These are phyloP conservation scores for Pyricularia grisea DNA, from an alignment of 2,329 filamentous ascomycete genomes.

Conservation along the genomic window DNA sequence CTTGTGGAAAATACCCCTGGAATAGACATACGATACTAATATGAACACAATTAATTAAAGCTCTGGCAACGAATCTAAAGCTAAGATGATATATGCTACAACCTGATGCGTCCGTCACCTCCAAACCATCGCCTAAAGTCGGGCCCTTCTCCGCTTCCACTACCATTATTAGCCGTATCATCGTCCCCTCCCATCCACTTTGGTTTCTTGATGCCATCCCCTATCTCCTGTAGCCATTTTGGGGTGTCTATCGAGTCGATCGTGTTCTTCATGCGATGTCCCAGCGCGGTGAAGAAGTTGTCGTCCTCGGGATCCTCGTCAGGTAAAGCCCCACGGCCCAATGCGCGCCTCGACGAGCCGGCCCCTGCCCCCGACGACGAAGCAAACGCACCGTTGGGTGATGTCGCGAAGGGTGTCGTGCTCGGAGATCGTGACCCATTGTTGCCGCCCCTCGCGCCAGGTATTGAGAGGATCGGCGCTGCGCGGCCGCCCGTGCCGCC, in stretches of 20 bases:
- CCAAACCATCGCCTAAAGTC: conserved; percentile 50
- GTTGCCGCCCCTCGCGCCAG: conserved; percentile 8
- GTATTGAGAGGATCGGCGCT: conserved; percentile 41
- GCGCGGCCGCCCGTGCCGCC: conserved; percentile 20
- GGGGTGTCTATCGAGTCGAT: conserved; percentile 76
- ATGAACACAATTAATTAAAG: neutral
- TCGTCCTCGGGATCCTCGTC: conserved; percentile 59
- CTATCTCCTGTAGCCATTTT: conserved; percentile 69
- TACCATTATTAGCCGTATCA: conserved; percentile 21
- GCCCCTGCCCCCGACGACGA: conserved; percentile 28
- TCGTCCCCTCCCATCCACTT: conserved; percentile 68
- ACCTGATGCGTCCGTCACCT: conserved; percentile 25
- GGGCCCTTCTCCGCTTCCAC: conserved; percentile 16
- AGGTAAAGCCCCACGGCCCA: conserved; percentile 19
- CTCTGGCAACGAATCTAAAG: neutral
- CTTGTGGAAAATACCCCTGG: neutral
- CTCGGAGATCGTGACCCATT: conserved; percentile 9
- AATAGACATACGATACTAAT: neutral
- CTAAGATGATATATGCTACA: conserved; percentile 10
- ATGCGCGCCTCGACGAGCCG: conserved; percentile 17
- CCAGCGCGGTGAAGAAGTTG: conserved; percentile 74
- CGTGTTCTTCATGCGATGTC: conserved; percentile 83
- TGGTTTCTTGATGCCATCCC: conserved; percentile 61
- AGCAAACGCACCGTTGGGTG: conserved; percentile 14
- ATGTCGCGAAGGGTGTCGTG: conserved; percentile 5